A percentile compares a stretch with the other conserved stretches of the same genome.
phyloP scores from a whole-genome alignment of 768 basidiomycete species.

The Russula compacta region DNA sequence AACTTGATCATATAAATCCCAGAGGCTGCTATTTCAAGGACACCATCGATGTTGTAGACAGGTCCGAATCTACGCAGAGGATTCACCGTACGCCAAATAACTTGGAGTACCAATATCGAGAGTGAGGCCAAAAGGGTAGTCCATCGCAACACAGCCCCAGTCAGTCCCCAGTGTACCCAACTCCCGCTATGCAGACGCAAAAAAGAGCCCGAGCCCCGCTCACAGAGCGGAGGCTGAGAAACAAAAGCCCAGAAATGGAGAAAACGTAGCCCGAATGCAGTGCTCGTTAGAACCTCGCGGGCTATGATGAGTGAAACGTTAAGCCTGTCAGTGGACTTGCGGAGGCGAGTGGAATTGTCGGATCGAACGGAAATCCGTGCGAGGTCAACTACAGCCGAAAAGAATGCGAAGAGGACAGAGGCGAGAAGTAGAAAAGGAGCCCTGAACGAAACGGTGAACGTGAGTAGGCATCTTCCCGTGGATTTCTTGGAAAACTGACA shows the following conservation, averaged over 20 bases:
- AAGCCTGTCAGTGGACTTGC: conserved; percentile 21
- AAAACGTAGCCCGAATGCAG: conserved; percentile 51
- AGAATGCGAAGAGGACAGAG: conserved; percentile 51
- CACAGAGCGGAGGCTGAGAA: conserved; percentile 44
- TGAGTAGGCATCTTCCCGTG: not conserved
- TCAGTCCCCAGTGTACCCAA: conserved; percentile 57
- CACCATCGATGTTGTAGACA: conserved; percentile 50
- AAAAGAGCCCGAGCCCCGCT: conserved; percentile 23
- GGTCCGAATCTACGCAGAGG: conserved; percentile 32
- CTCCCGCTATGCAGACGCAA: conserved; percentile 38
- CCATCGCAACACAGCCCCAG: conserved; percentile 47
- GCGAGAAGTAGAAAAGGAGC: conserved; percentile 43
- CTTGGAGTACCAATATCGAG: conserved; percentile 46
- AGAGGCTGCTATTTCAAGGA: conserved; percentile 49
- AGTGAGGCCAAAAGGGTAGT: conserved; percentile 37
- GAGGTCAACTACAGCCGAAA: conserved; percentile 55
- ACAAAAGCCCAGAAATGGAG: conserved; percentile 65
- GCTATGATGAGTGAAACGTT: conserved; percentile 35
- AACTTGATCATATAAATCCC: conserved; percentile 55
- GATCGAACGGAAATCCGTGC: conserved; percentile 38
- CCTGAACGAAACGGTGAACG: conserved; percentile 12
- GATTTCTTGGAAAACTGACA: conserved; percentile 8
- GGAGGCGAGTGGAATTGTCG: not conserved
- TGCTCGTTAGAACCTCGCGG: conserved; percentile 50
- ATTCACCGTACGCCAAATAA: conserved; percentile 48